Conservation (phyloP, 345 rosid genomes). For the Dimocarpus longan region DNA sequence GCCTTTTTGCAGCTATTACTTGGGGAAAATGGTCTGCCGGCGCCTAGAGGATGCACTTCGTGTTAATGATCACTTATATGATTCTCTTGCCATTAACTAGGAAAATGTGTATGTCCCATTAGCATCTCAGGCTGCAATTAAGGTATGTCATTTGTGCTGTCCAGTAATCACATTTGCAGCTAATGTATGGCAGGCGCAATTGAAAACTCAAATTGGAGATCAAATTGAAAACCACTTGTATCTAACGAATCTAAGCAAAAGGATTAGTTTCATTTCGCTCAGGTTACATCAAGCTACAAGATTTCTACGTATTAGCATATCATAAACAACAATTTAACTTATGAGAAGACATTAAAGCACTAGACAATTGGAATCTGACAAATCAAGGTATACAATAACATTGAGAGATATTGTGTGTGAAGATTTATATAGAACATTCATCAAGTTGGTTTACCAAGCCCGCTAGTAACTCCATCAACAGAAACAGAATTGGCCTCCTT, state of each 20-base stretch:
- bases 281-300: neutral
- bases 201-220: neutral
- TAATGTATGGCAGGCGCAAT: neutral
- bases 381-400: neutral
- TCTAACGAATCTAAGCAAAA: too few species aligned
- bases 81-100: too few species aligned
- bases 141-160: too few species aligned
- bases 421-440: neutral
- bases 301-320: neutral
- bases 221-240: neutral
- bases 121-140: too few species aligned
- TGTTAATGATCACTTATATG: too few species aligned
- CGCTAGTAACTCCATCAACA: neutral
- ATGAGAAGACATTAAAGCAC: neutral
- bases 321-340: neutral
- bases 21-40: too few species aligned
- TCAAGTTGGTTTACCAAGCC: neutral
- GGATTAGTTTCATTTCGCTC: neutral
- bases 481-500: conserved; percentile 18
- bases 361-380: neutral
- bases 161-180: too few species aligned
- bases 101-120: too few species aligned
- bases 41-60: too few species aligned
- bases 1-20: neutral
- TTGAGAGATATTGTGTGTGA: neutral